These are phyloP conservation scores for Raddia distichophylla DNA, from an alignment of 176 grass and related monocot genomes.

Conservation along the genomic window DNA sequence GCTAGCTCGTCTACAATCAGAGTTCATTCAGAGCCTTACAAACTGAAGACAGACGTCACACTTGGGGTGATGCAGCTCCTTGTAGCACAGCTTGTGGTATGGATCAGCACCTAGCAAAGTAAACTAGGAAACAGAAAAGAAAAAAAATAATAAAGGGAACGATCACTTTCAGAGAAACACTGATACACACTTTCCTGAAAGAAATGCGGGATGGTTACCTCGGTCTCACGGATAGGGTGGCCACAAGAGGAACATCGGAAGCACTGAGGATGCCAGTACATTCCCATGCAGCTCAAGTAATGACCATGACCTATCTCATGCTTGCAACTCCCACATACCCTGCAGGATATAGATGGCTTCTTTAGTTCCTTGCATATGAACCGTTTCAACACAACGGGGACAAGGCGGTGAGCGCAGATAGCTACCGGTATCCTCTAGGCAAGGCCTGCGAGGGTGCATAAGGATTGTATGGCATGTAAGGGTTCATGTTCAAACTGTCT, in stretches of 20 bases:
- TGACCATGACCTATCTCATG: conserved; percentile 90
- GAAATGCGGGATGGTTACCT: conserved; percentile 55
- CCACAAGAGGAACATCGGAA: conserved; percentile 68
- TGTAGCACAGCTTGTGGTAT: conserved; percentile 90
- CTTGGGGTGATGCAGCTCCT: conserved; percentile 95
- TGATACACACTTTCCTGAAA: background rate
- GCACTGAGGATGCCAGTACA: conserved; percentile 92
- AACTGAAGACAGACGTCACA: conserved; percentile 95
- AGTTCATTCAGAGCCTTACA: conserved; percentile 63
- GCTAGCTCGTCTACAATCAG: background rate
- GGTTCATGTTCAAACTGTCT: conserved; percentile 67
- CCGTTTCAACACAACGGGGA: background rate
- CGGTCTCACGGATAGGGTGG: conserved; percentile 71
- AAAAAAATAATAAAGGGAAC: background rate
- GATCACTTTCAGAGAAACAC: conserved; percentile 23
- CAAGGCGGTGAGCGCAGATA: conserved; percentile 16
- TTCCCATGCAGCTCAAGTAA: conserved; percentile 97
- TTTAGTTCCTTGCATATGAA: conserved; percentile 31
- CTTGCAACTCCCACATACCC: conserved; percentile 83
- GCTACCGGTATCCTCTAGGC: conserved; percentile 73
- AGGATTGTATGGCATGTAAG: conserved; percentile 62
- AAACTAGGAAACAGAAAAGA: conserved; percentile 63
- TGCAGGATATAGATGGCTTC: conserved; percentile 28
- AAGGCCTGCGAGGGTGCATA: conserved; percentile 62
- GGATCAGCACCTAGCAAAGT: conserved; percentile 71